Evolutionary conservation across 2,329 filamentous ascomycete genomes (phyloP), one percentile per base, ranked within the genome.

Genomic region (Ascosphaera pollenicola): DNA sequence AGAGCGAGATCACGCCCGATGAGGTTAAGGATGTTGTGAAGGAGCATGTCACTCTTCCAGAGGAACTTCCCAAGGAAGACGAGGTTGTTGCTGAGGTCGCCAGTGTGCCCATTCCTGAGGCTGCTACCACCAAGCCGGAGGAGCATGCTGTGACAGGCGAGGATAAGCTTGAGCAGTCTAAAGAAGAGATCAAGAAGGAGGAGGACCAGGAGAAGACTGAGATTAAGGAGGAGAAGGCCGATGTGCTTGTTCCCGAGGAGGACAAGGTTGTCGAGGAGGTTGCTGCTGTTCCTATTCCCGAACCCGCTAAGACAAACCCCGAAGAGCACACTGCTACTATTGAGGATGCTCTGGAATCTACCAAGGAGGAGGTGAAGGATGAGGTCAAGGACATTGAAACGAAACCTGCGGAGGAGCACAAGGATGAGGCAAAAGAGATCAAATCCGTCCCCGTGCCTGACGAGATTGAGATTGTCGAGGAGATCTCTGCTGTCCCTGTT

Each of bases 401-500:
- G 7, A 11, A 30, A 11, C 13, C 17, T 35, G 18, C 38, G 3
- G 45, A 44, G 34, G 40, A 43, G n/a, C 43, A 49, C 17, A 47
- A 63, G 39, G 51, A 54, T 31, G 59, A 62, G 42, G 46, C 59
- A 24, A 53, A 57, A 42, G 58, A 24, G 21, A 10, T 24, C 5
- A 4, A 24, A 10, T 24, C 21, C n/a, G 30, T 15, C 10, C 30
- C 30, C 5, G n/a, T 15, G 6, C 30, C 30, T 4, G 30, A 32
- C 10, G 30, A 32, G n/a, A 13, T n/a, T n/a, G n/a, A 32, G n/a
- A 15, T 32, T 32, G 30, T 32, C n/a, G 30, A 32, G 30, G 10
- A 32, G n/a, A 13, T n/a, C 5, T 3, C 30, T 15, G 30, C 30
- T 13, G 30, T 32, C 10, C 10, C 10, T 15, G 30, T 32, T n/a